Base-by-base conservation (phyloP, 2,329 filamentous ascomycete species). In the Aspergillus vadensis region DNA sequence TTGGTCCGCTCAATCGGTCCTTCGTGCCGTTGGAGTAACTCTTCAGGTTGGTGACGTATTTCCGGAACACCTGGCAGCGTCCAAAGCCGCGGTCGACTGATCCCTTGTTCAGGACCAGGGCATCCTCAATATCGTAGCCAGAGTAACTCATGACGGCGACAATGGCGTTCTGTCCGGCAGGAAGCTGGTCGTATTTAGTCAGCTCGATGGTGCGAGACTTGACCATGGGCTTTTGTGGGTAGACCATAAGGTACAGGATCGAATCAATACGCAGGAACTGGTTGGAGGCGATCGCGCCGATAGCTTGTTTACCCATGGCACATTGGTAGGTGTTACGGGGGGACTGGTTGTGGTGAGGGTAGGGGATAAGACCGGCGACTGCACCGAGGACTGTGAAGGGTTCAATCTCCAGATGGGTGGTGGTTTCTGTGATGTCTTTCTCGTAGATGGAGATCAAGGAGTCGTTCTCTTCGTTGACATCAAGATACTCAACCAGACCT, bases 301-400 rank as follows among this genome's bases (percentile, higher is more conserved):
- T 98, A 41, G 95, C 95, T 90, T 99, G 95, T 80, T 99, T 99
- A 85, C 95, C 95, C 95, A 99, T 99, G 79, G 95, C 95, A 80
- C 94, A 97, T 83, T 98, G 94, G 73, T 99, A 99, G 0, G 95
- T 99, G 75, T 99, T 99, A 83, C 95, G 86, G 9, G 95, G 95
- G 15, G 96, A 99, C 76, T 99, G 95, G 77, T 99, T 99, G 82
- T 99, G 95, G 76, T 99, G 95, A 8, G 95, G 95, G 72, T 98
- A 99, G 4, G 95, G 95, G 74, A 99, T 99, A 39, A 99, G 83
- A 47, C 95, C 95, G 41, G 95, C 95, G 25, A 99, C 95, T 50
- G 95, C 95, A 25, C 95, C 95, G 14, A 99, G 85, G 53, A 99
- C 89, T 1, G 95, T 99, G 73, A 99, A 99, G 0, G 96, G 96